Evolutionary conservation across 768 basidiomycete genomes (phyloP).

Genomic region (Rhodosporidiobolus odoratus): DNA sequence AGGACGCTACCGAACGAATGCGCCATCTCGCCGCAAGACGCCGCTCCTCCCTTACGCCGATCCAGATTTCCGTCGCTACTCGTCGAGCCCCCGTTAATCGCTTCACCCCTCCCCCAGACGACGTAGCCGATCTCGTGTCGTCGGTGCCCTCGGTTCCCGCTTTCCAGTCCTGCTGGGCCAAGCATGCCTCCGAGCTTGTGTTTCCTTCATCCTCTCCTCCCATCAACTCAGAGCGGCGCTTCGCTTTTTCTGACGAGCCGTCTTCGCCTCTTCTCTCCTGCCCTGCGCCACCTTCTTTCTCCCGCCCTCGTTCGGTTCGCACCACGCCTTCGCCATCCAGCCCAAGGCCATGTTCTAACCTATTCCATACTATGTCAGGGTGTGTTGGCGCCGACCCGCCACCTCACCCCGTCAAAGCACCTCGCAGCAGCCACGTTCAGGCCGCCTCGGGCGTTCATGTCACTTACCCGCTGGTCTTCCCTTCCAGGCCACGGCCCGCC

Average conservation of each 20-base stretch:
- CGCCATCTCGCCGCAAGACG: not conserved
- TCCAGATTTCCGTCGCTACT: not conserved
- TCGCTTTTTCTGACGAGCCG: conserved; percentile 4
- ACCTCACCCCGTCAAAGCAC: too few species aligned
- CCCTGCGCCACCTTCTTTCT: not conserved
- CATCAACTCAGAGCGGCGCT: not conserved
- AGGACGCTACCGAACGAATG: not conserved
- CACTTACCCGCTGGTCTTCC: not conserved
- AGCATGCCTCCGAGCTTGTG: not conserved
- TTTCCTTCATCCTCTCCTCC: not conserved
- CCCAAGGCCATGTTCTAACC: too few species aligned
- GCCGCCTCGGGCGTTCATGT: not conserved
- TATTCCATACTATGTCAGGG: too few species aligned
- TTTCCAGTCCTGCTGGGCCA: not conserved
- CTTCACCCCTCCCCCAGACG: not conserved
- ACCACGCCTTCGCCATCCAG: not conserved
- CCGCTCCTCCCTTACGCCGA: conserved; percentile 3
- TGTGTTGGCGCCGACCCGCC: too few species aligned
- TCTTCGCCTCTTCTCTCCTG: not conserved
- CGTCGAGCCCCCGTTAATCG: too few species aligned
- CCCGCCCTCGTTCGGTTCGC: not conserved
- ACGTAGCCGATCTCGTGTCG: not conserved
- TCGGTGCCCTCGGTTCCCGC: not conserved
- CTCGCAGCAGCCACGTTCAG: not conserved
- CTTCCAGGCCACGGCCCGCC: not conserved